Conservation (phyloP, 2,329 filamentous ascomycete genomes). For the Corinectria fuckeliana region DNA sequence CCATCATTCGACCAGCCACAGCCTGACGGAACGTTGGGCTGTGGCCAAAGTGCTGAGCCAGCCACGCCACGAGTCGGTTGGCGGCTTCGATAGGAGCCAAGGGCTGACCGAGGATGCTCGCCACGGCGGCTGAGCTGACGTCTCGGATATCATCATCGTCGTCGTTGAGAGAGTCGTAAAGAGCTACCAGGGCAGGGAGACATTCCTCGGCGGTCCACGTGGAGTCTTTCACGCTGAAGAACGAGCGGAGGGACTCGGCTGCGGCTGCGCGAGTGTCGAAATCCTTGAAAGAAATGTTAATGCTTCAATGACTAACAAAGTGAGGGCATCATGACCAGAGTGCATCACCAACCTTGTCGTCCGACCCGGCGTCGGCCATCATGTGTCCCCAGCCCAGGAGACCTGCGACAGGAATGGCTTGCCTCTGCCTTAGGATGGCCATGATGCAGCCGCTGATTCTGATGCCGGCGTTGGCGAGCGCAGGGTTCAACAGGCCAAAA, state of each 20-base stretch:
- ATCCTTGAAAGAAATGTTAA: conserved; percentile 51
- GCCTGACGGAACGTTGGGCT: conserved; percentile 47
- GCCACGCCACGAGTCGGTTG: conserved; percentile 52
- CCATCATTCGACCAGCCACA: conserved; percentile 51
- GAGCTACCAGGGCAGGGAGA: conserved; percentile 65
- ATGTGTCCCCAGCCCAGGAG: conserved; percentile 55
- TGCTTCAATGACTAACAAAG: not conserved
- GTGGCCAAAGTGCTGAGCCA: conserved; percentile 46
- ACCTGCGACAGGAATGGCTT: conserved; percentile 19
- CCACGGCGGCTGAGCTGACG: conserved; percentile 60
- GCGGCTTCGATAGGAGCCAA: conserved; percentile 58
- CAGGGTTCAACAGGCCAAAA: conserved; percentile 51
- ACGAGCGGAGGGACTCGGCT: conserved; percentile 59
- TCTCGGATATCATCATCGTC: conserved; percentile 90
- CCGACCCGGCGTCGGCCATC: conserved; percentile 55
- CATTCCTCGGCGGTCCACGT: conserved; percentile 44
- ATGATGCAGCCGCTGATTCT: conserved; percentile 55
- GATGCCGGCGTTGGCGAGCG: conserved; percentile 57
- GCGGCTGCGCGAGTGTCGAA: conserved; percentile 71
- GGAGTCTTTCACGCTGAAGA: conserved; percentile 45
- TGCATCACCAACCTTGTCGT: conserved; percentile 54
- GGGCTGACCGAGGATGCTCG: conserved; percentile 51
- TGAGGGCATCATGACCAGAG: not conserved
- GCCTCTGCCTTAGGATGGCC: conserved; percentile 41
- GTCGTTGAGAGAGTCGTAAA: conserved; percentile 83